Evolutionary conservation across 768 basidiomycete genomes (phyloP), one percentile per base, ranked within the genome.

Genomic region (Mycena filopes): DNA sequence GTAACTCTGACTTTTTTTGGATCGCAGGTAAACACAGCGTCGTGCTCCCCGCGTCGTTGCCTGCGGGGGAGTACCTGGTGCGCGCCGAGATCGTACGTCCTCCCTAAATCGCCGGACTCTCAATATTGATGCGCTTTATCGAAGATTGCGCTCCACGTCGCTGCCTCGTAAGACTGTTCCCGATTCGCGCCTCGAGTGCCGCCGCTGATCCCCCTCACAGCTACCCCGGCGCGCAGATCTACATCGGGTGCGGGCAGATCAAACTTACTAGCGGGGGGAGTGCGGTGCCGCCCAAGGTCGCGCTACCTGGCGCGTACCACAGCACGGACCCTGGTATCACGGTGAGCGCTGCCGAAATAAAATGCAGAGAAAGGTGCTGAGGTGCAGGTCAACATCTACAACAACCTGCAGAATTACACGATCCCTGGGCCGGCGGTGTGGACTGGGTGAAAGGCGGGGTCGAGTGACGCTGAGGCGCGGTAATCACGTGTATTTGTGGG

Each of bases 171-270:
- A 42, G 40, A 18, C 20, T 18, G 12, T 28, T 40, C 11, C 21
- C 28, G n/a, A n/a, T n/a, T n/a, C n/a, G n/a, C 23, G 18, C 23
- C 12, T 29, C 83, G 85, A 60, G 79, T 41, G 5, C 10, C 23
- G 18, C 25, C 51, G 16, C 41, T 80, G 29, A 82, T 83, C 5
- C 65, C 62, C 25, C 15, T 12, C 47, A 29, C 26, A 71, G 71
- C 45, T 85, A 85, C 72, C 84, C 84, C 12, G 84, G 84, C 33
- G 83, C 83, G 46, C 82, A 84, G 67, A 82, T 85, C 72, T 84
- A 82, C 71, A 81, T 83, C 50, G 83, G 81, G 55, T 86, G 85
- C 58, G 84, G 83, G 20, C 85, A 86, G 68, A 81, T 84, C 55
- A 80, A 76, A 55, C 81, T 85, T 68, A 74, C 81, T 7, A 71